Conservation (phyloP, 306 rosid species). For the Pterocarpus santalinus region DNA sequence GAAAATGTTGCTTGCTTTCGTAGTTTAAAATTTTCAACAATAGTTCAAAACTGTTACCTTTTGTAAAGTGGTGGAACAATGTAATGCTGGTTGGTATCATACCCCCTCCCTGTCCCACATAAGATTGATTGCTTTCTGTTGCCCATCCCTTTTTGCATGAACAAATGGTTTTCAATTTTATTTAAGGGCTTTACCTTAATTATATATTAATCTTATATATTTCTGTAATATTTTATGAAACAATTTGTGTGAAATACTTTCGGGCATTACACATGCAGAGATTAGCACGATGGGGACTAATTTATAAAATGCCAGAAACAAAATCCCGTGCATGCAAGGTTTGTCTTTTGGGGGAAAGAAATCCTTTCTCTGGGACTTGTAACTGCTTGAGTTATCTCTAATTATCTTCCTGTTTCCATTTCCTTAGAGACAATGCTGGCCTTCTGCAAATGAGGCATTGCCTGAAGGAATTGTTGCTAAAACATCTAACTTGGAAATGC, state of each 20-base stretch:
- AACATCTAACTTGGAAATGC: conserved; percentile 81
- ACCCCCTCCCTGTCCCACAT: neutral
- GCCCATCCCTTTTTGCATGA: neutral
- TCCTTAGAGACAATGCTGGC: conserved; percentile 64
- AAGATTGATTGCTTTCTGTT: conserved; percentile 25
- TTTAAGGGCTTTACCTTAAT: conserved; percentile 19
- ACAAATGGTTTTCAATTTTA: neutral
- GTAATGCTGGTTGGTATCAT: neutral
- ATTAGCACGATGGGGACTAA: conserved; percentile 71
- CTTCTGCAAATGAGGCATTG: conserved; percentile 70
- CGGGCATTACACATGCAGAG: conserved; percentile 62
- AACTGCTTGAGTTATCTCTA: neutral
- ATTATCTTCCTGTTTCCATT: conserved; percentile 8
- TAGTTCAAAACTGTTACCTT: conserved; percentile 13
- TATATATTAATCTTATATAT: conserved; percentile 2
- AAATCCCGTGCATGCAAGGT: conserved; percentile 72
- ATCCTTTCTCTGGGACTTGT: conserved; percentile 2
- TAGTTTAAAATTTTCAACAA: neutral
- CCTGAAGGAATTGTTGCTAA: conserved; percentile 76
- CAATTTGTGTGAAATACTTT: conserved; percentile 4
- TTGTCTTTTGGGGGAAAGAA: conserved; percentile 28
- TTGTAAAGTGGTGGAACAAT: neutral
- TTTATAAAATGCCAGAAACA: conserved; percentile 45
- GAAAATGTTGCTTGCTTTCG: conserved; percentile 19
- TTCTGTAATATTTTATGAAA: neutral